Base-by-base conservation (phyloP, 768 basidiomycete species). In the Tricholoma sp. region DNA sequence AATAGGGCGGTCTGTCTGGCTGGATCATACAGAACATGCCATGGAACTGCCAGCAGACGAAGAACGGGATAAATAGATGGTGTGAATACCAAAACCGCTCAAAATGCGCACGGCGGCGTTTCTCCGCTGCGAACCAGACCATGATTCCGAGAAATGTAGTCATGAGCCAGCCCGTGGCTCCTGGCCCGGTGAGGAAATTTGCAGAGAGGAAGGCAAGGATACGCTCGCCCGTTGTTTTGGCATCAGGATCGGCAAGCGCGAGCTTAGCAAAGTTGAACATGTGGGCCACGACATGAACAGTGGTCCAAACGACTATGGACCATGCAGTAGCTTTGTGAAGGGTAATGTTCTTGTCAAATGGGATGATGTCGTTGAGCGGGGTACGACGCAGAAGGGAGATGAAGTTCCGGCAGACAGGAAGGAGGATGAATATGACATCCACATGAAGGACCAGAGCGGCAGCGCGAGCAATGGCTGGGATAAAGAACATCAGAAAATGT, bases 21-120 rank as follows among this genome's bases (percentile, higher is more conserved):
- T 90, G 75, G 74, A 95, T 92, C 91, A 94, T 93, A 74, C 93
- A 94, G 83, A 92, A 95, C 89, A 95, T 89, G 53, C 94, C 94
- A 66, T 95, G 94, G 31, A 96, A 76, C 69, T 98, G 95, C 95
- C 95, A 97, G 67, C 79, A 76, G 69, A 93, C 80, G 78, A 98
- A 97, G 82, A 96, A 96, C 56, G 91, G 68, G 65, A 96, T 82
- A 76, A 94, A 96, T 58, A 97, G 77, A 69, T 97, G 89, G 67
- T 91, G 86, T 8, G 83, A 80, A 70, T 92, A 93, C 88, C 90
- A 94, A 76, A 95, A 95, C 66, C 79, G 74, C 74, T 98, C 94
- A 62, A 94, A 98, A 63, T 86, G 81, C 11, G 83, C 80, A 55
- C 84, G 80, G 52, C 87, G 83, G 31, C 80, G 75, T 74, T 90